Conservation (phyloP, 2,329 filamentous ascomycete species). For the Aphanoascus verrucosus region DNA sequence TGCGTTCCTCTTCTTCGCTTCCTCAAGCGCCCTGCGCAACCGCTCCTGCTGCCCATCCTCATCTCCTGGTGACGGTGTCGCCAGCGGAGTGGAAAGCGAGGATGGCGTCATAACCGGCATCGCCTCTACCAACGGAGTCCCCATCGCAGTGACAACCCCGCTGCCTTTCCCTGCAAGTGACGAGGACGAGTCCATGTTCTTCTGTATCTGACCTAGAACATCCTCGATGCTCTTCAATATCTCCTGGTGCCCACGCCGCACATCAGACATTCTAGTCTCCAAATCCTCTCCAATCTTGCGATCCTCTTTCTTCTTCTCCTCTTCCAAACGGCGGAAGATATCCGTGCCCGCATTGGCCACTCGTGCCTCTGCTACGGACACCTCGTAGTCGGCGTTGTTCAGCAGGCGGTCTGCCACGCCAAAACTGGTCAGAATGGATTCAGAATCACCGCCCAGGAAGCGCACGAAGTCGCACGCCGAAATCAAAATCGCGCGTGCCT, state of each 20-base stretch:
- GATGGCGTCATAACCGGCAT: neutral
- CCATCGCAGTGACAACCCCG: neutral
- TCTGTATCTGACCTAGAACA: slow-evolving; percentile 30
- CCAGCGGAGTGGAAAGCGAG: neutral
- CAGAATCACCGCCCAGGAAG: slow-evolving; percentile 35
- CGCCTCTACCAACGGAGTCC: neutral
- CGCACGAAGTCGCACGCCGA: slow-evolving; percentile 29
- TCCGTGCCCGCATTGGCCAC: slow-evolving; percentile 35
- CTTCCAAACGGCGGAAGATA: slow-evolving; percentile 34
- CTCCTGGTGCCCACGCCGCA: slow-evolving; percentile 31
- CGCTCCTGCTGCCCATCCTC: slow-evolving; percentile 37
- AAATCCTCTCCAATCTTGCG: slow-evolving; percentile 36
- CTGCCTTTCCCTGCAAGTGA: slow-evolving; percentile 1
- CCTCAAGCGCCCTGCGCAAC: slow-evolving; percentile 42
- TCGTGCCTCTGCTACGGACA: slow-evolving; percentile 44
- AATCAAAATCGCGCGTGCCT: slow-evolving; percentile 21
- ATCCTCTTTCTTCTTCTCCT: slow-evolving; percentile 42
- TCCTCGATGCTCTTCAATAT: slow-evolving; percentile 30
- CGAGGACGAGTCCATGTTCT: slow-evolving; percentile 13
- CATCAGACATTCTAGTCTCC: slow-evolving; percentile 32
- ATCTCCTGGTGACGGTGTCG: neutral
- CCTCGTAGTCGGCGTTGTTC: slow-evolving; percentile 43
- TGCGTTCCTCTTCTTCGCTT: slow-evolving; percentile 46
- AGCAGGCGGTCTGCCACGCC: slow-evolving; percentile 40
- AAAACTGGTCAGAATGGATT: slow-evolving; percentile 38